Evolutionary conservation across 495 filamentous ascomycete genomes (phyloP), one percentile per base, ranked within the genome.

Genomic region (Hypoxylon trugodes): DNA sequence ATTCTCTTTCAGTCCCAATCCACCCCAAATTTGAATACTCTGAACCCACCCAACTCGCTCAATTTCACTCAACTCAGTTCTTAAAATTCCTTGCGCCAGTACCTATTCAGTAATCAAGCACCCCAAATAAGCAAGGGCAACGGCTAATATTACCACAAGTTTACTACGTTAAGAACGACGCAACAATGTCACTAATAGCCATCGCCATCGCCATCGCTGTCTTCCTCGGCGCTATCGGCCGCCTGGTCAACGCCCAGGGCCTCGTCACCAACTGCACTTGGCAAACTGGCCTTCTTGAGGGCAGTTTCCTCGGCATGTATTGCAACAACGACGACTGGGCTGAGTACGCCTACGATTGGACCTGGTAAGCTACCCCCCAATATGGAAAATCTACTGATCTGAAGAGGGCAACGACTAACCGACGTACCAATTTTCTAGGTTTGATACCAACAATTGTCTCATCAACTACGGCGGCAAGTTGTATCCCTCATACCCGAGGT

Each of bases 291-390:
- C 28, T 72, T 25, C 36, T 72, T 26, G 56, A 48, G 2, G 61
- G 63, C 22, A 61, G 45, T 16, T 70, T 62, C 40, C 64, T 73
- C 4, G 71, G 71, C 19, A 62, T 71, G 40, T 73, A 73, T 43
- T 73, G 71, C 60, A 61, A 72, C 22, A 70, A 73, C 50, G 53
- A 69, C 30, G 52, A 71, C 61, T 69, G 66, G 66, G 58, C 48
- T 2, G 12, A 36, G 13, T 73, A 59, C 19, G 68, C 60, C 37
- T 73, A 73, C 35, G 69, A 73, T 48, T 73, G 71, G 71, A 59
- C 71, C 19, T 73, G 71, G 71, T 70, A 50, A 66, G 60, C 30
- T 37, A 24, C 21, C 25, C 5, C 21, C 9, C 16, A 10, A 12
- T 6, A 19, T n/a, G 10, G 25, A 5, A 30, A 48, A 19, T 10